Percentiles rank a stretch among this genome's conserved stretches.
Evolutionary conservation across 805 yeast genomes (phyloP).

Genomic region (Cyberlindnera mycetangii): DNA sequence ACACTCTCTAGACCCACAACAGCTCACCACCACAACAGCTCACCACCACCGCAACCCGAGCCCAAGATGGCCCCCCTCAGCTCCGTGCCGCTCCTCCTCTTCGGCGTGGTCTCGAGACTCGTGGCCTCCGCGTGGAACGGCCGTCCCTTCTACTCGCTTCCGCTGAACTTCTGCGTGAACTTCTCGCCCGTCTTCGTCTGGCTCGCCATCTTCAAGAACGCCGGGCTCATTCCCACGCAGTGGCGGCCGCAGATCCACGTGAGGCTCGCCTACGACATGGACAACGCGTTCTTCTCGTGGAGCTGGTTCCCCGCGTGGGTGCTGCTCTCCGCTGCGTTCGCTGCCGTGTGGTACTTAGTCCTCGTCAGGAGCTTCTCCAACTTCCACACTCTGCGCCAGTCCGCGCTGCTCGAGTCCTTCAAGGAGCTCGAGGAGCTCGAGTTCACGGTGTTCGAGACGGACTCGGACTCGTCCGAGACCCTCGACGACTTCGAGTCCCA

Average conservation of each 20-base stretch:
- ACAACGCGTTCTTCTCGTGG: conserved; percentile 36
- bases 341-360: conserved; percentile 16
- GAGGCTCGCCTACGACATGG: conserved; percentile 43
- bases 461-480: not conserved
- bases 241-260: conserved; percentile 54
- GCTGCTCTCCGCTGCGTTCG: conserved; percentile 13
- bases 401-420: conserved; percentile 8
- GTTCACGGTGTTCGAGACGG: not conserved
- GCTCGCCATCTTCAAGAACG: conserved; percentile 57
- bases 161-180: conserved; percentile 38
- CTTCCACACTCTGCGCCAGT: conserved; percentile 30
- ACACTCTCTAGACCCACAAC: too few species aligned
- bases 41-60: too few species aligned
- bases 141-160: conserved; percentile 8
- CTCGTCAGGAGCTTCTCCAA: conserved; percentile 28
- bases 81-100: conserved; percentile 2
- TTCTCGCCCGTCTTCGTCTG: conserved; percentile 53
- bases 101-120: conserved; percentile 3
- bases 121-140: conserved; percentile 13
- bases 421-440: conserved; percentile 11
- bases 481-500: conserved; percentile 1
- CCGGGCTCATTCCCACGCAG: conserved; percentile 51
- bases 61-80: conserved; percentile 2
- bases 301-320: conserved; percentile 19
- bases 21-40: too few species aligned